These are phyloP conservation scores for Penicillium sp. DNA, from an alignment of 2,329 filamentous ascomycete genomes.

Conservation along the genomic window DNA sequence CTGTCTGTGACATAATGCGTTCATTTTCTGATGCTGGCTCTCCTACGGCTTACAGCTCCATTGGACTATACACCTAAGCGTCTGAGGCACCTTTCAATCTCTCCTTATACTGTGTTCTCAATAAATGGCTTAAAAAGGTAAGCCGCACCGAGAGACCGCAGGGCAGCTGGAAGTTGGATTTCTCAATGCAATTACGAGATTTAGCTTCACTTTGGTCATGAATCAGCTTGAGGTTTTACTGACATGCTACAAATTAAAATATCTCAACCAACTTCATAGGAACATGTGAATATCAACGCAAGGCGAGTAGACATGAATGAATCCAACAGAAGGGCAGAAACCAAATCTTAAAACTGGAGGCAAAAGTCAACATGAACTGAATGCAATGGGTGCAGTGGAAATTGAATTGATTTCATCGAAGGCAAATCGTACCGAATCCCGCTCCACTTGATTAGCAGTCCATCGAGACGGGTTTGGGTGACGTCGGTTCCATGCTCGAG, in stretches of 20 bases:
- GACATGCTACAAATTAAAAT: no score
- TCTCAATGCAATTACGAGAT: background rate
- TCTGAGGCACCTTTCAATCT: background rate
- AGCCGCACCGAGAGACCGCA: background rate
- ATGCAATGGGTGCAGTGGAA: background rate
- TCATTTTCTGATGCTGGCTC: background rate
- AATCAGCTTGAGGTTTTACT: background rate
- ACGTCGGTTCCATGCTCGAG: background rate
- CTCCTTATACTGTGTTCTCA: background rate
- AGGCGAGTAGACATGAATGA: no score
- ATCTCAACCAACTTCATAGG: no score
- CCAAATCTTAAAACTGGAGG: no score
- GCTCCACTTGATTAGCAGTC: background rate
- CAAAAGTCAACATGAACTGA: background rate
- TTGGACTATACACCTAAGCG: background rate
- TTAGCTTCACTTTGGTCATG: background rate
- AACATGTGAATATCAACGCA: no score
- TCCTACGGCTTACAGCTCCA: background rate
- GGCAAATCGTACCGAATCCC: background rate
- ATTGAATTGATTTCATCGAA: background rate
- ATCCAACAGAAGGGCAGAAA: no score
- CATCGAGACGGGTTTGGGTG: background rate
- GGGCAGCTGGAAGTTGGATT: background rate
- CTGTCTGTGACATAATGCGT: background rate
- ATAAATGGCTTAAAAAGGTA: no score